phyloP scores from a whole-genome alignment of 768 basidiomycete species.

The Auricularia cornea region DNA sequence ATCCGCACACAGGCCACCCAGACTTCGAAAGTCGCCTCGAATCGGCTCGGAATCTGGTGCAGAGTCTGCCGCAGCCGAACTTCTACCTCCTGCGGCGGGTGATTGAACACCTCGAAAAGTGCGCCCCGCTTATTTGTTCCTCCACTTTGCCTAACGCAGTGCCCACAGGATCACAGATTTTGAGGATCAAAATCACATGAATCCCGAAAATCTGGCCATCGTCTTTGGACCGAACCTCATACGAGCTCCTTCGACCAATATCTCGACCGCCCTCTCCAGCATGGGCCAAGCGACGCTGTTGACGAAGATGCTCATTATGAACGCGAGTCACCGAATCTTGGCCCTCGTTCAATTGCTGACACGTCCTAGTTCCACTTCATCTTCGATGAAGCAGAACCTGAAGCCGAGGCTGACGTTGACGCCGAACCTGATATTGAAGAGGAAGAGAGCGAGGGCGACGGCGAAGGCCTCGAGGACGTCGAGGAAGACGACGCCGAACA shows the following conservation, averaged over 20 bases:
- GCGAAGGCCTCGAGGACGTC: not conserved
- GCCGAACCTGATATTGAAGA: constrained; percentile 26
- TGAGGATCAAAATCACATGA: constrained; percentile 88
- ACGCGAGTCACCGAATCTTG: constrained; percentile 40
- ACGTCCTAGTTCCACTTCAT: constrained; percentile 48
- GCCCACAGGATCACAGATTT: constrained; percentile 67
- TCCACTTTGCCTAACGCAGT: not conserved
- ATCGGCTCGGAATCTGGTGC: constrained; percentile 59
- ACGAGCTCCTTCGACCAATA: constrained; percentile 70
- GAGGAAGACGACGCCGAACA: not conserved
- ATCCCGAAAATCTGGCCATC: constrained; percentile 73
- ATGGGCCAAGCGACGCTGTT: constrained; percentile 72
- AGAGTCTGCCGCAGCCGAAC: constrained; percentile 58
- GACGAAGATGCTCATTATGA: constrained; percentile 67
- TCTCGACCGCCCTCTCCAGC: constrained; percentile 67
- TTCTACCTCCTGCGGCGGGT: constrained; percentile 75
- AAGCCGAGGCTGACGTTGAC: constrained; percentile 33
- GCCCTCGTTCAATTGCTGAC: constrained; percentile 8
- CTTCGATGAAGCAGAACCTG: constrained; percentile 51
- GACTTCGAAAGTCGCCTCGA: constrained; percentile 59
- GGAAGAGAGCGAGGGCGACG: not conserved
- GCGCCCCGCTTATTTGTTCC: constrained; percentile 26
- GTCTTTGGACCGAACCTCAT: constrained; percentile 79
- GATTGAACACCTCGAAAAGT: constrained; percentile 70
- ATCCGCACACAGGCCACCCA: constrained; percentile 46